A percentile compares a stretch with the other conserved stretches of the same genome.
Evolutionary conservation across 164 flowering plant species (phyloP).

Genomic region (Dillenia turbinata): DNA sequence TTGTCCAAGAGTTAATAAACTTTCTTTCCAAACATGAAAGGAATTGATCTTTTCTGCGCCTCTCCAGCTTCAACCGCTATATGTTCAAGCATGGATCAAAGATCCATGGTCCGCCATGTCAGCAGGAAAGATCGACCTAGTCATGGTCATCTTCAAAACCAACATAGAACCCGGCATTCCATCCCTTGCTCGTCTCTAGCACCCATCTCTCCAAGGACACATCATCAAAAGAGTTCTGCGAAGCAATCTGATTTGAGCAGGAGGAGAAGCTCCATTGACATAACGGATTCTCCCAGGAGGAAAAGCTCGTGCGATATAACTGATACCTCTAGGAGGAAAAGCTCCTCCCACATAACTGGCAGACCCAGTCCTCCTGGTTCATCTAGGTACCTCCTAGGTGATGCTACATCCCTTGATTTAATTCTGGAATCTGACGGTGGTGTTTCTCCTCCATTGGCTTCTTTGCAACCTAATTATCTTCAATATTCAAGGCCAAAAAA

Average conservation of each 20-base stretch:
- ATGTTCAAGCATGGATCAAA: constrained; percentile 51
- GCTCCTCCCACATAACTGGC: constrained; percentile 37
- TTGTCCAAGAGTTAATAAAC: background rate
- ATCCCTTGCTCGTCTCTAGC: constrained; percentile 35
- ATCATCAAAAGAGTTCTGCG: constrained; percentile 18
- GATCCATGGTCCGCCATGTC: constrained; percentile 41
- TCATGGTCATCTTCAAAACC: constrained; percentile 23
- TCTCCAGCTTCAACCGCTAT: constrained; percentile 85
- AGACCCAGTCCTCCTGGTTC: constrained; percentile 37
- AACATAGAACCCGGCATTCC: constrained; percentile 5
- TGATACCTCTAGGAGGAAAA: constrained; percentile 34
- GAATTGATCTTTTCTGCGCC: constrained; percentile 63
- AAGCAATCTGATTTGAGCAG: constrained; percentile 5
- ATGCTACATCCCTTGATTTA: constrained; percentile 29
- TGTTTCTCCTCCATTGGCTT: too few relatives aligned
- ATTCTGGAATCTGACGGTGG: too few relatives aligned
- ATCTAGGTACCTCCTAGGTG: constrained; percentile 50
- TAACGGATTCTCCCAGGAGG: constrained; percentile 23
- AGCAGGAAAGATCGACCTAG: constrained; percentile 5
- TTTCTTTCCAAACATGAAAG: constrained; percentile 41
- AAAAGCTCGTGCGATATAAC: constrained; percentile 40
- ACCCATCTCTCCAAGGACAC: constrained; percentile 38
- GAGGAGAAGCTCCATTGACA: constrained; percentile 44
- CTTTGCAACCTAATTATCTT: too few relatives aligned
- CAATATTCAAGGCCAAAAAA: too few relatives aligned